These are phyloP conservation scores for Moringa oleifera DNA, from an alignment of 345 rosid genomes.

Conservation along the genomic window DNA sequence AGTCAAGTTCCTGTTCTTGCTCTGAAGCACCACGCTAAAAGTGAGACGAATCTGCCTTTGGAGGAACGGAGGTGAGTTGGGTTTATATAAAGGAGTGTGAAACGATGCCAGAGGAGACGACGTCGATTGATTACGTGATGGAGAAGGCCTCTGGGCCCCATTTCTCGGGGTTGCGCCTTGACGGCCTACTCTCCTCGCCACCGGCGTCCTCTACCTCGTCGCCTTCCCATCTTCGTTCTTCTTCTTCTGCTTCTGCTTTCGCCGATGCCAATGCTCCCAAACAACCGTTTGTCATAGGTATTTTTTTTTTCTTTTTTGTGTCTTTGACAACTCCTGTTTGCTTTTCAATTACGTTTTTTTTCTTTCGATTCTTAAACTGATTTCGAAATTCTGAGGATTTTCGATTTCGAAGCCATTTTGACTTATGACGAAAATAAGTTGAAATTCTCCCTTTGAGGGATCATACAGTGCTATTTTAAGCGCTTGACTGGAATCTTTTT, in stretches of 20 bases:
- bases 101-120: constrained; percentile 49
- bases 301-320: not conserved
- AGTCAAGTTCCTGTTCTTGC: too few species aligned
- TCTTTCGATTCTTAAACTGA: too few species aligned
- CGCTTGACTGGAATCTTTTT: too few species aligned
- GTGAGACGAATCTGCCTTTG: too few species aligned
- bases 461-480: too few species aligned
- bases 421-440: too few species aligned
- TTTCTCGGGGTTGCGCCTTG: constrained; percentile 95
- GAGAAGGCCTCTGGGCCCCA: constrained; percentile 97
- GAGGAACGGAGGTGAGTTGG: too few species aligned
- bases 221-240: constrained; percentile 26
- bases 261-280: constrained; percentile 34
- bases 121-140: constrained; percentile 76
- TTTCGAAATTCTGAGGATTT: too few species aligned
- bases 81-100: too few species aligned
- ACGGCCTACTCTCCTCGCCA: constrained; percentile 61
- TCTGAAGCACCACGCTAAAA: too few species aligned
- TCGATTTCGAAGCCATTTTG: too few species aligned
- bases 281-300: constrained; percentile 95
- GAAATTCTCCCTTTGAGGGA: too few species aligned
- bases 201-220: constrained; percentile 40
- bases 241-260: constrained; percentile 10
- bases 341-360: not conserved
- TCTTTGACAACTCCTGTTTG: not conserved